phyloP scores from a whole-genome alignment of 2,329 filamentous ascomycete species.

The Talaromyces piceae region DNA sequence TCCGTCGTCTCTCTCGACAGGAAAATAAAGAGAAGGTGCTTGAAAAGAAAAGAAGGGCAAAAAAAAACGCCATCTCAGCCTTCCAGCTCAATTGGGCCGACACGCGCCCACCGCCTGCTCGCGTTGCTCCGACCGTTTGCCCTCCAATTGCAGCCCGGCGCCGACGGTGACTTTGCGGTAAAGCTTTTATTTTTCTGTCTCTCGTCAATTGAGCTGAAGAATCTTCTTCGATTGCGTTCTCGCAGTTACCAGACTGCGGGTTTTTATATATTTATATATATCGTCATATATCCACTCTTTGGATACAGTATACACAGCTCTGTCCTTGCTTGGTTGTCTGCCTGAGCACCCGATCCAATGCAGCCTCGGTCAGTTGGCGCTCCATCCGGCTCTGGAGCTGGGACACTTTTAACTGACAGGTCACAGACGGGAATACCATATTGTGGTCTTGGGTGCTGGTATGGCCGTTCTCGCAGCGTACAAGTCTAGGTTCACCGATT shows the following conservation, averaged over 20 bases:
- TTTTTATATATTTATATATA: no score
- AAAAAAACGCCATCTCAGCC: neutral
- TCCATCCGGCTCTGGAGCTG: neutral
- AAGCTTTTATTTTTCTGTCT: neutral
- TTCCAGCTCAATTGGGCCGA: neutral
- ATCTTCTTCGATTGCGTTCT: no score
- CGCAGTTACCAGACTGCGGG: no score
- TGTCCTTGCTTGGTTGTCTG: no score
- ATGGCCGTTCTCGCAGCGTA: constrained; percentile 16
- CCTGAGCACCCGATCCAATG: neutral
- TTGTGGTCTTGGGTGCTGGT: constrained; percentile 76
- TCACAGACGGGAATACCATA: constrained; percentile 68
- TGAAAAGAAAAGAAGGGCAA: no score
- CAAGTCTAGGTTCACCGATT: neutral
- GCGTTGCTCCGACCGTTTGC: neutral
- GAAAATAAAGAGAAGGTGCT: no score
- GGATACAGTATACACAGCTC: no score
- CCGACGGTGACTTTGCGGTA: neutral
- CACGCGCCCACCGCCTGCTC: neutral
- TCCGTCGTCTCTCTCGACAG: neutral
- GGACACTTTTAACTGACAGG: neutral
- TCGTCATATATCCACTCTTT: no score
- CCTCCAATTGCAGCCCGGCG: neutral
- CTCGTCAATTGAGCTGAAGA: no score
- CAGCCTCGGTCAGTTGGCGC: neutral